A percentile compares a stretch with the other conserved stretches of the same genome.
Conservation (phyloP, 1,284 basidiomycete genomes). For the Trametes sp. region DNA sequence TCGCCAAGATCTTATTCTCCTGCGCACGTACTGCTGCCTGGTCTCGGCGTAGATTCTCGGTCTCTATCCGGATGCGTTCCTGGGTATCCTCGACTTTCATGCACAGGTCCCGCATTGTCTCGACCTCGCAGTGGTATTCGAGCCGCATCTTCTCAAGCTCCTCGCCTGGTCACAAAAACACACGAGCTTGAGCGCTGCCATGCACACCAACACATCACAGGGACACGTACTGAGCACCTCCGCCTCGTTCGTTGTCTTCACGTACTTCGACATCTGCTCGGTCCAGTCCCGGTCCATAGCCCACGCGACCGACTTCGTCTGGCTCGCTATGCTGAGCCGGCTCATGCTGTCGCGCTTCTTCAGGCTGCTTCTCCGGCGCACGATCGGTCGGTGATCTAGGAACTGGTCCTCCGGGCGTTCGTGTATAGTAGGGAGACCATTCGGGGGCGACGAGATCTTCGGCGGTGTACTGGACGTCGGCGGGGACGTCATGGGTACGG, state of each 20-base stretch:
- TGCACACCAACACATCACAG: not conserved
- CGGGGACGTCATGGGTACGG: constrained; percentile 18
- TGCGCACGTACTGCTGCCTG: constrained; percentile 62
- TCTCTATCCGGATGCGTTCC: constrained; percentile 59
- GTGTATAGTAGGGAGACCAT: constrained; percentile 42
- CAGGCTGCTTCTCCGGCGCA: constrained; percentile 66
- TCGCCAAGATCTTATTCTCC: constrained; percentile 57
- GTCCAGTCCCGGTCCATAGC: constrained; percentile 69
- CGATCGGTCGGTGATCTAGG: constrained; percentile 42
- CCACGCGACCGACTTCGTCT: constrained; percentile 76
- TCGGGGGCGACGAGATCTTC: constrained; percentile 34
- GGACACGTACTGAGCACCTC: constrained; percentile 59
- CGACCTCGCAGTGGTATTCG: constrained; percentile 66
- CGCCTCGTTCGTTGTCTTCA: constrained; percentile 58
- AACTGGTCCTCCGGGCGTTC: constrained; percentile 35
- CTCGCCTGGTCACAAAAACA: constrained; percentile 45
- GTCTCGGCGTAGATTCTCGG: constrained; percentile 57
- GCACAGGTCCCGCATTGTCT: constrained; percentile 61
- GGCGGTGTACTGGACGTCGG: constrained; percentile 29
- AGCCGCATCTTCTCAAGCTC: constrained; percentile 64
- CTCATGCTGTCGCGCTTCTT: constrained; percentile 56
- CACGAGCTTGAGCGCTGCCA: not conserved
- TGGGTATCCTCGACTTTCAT: constrained; percentile 61
- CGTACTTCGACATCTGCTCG: constrained; percentile 62
- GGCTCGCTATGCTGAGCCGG: constrained; percentile 58